Base-by-base conservation (phyloP, 2,329 filamentous ascomycete genomes). In the Atkinsonella texensis region DNA sequence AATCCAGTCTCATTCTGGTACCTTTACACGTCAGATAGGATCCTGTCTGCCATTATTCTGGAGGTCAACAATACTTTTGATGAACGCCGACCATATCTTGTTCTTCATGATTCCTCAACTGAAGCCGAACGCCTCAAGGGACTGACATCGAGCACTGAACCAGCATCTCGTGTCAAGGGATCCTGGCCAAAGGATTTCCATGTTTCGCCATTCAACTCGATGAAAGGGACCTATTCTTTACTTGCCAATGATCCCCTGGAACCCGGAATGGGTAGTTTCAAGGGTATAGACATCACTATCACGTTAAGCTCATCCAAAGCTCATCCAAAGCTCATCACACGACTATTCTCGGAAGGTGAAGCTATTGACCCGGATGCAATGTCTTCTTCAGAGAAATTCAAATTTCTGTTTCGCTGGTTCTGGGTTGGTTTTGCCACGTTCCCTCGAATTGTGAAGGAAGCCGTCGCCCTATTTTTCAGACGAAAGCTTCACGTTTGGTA, bases 1-100 rank as follows among this genome's bases (percentile, higher is more conserved):
- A 89, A 88, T 58, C 84, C 84, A 0, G 82, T 85, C 2, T 89
- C 84, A 0, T 86, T 89, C 59, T 90, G 85, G 84, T 88, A 89
- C 57, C 74, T 90, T 2, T 89, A 90, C 62, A 76, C 80, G 12
- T 57, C 66, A 0, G 65, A 77, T 9, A 75, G 75, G 52, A 65
- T 74, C 6, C 70, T 89, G 13, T 75, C 72, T 23, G 81, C 80
- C 51, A 80, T 88, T 66, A 73, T 90, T 1, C 62, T 87, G 1
- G 85, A 90, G 63, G 83, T 89, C 45, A 87, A 87, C 65, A 89
- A 89, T 58, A 87, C 84, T 0, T 89, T 87, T 60, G 83, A 79
- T 47, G 85, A 89, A 64, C 74, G 83, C 48, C 76, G 83, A 3
- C 55, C 60, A 8, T 68, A 66, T 49, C 50, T 68, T 2, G 55